Evolutionary conservation across 306 rosid genomes (phyloP).

Genomic region (Quercus robur): DNA sequence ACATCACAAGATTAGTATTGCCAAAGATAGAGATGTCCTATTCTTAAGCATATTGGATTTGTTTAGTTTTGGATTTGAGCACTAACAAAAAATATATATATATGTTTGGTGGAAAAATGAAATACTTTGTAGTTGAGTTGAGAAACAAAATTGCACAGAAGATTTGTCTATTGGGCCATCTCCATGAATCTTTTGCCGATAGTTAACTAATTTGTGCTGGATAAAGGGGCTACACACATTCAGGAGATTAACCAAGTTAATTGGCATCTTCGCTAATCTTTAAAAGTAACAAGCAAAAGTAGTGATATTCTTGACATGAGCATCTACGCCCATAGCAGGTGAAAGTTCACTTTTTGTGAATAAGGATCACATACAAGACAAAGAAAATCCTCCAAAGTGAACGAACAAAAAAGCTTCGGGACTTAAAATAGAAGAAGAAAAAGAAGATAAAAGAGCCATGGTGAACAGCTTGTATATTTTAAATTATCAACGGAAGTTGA

Average conservation of each 20-base stretch:
- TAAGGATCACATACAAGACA: background rate
- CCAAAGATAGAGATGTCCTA: background rate
- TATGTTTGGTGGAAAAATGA: no score
- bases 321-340: slow-evolving; percentile 16
- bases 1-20: slow-evolving; percentile 2
- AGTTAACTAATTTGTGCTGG: no score
- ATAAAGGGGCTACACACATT: no score
- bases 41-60: no score
- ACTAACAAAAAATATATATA: no score
- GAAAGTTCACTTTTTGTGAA: background rate
- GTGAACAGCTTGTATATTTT: background rate
- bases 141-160: no score
- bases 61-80: no score
- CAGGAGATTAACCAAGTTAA: background rate
- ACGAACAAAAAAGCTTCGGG: slow-evolving; percentile 3
- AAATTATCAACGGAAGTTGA: slow-evolving; percentile 51
- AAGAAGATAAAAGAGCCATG: background rate
- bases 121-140: no score
- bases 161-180: no score
- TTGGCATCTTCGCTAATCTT: background rate
- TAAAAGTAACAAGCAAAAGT: slow-evolving; percentile 4
- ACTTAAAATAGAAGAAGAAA: background rate
- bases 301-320: background rate
- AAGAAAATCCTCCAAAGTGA: background rate
- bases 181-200: no score